Percentiles rank a stretch among this genome's conserved stretches.
phyloP scores from a whole-genome alignment of 345 rosid species.

The Sonneratia alba region DNA sequence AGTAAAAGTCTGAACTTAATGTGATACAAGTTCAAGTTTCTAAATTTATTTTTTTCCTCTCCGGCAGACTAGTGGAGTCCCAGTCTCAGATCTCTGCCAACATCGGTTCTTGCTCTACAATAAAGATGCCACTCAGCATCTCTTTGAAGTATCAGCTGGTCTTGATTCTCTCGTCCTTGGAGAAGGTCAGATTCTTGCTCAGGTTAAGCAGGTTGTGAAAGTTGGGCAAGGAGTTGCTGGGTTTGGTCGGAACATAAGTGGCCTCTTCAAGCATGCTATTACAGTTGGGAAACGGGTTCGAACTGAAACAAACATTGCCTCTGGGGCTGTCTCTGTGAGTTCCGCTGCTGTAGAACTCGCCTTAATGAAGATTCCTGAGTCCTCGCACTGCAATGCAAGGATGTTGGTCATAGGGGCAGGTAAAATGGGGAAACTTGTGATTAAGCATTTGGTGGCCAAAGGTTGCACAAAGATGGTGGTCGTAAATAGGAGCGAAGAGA shows the following conservation, averaged over 20 bases:
- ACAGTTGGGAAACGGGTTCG: conserved; percentile 42
- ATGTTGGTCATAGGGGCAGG: conserved; percentile 45
- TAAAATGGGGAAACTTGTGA: conserved; percentile 48
- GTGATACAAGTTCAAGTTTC: background rate
- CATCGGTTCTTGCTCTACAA: conserved; percentile 38
- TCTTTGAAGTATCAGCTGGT: conserved; percentile 48
- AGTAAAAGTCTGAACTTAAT: background rate
- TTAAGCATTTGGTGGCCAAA: conserved; percentile 45
- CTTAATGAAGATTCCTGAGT: conserved; percentile 33
- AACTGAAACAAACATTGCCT: conserved; percentile 37
- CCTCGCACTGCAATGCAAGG: conserved; percentile 25
- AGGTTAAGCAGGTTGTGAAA: conserved; percentile 45
- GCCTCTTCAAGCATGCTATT: conserved; percentile 40
- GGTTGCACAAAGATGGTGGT: conserved; percentile 41
- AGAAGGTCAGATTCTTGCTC: conserved; percentile 46
- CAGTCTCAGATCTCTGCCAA: conserved; percentile 37
- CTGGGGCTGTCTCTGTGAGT: conserved; percentile 43
- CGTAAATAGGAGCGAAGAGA: conserved; percentile 31
- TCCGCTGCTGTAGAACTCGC: conserved; percentile 47
- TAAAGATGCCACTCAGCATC: conserved; percentile 38
- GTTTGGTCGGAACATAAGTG: conserved; percentile 42
- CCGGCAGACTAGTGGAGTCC: conserved; percentile 37
- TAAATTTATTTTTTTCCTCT: background rate
- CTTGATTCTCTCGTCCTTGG: conserved; percentile 45
- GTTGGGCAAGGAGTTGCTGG: conserved; percentile 46